Conservation (phyloP, 345 rosid species). For the Rubroshorea leprosula region DNA sequence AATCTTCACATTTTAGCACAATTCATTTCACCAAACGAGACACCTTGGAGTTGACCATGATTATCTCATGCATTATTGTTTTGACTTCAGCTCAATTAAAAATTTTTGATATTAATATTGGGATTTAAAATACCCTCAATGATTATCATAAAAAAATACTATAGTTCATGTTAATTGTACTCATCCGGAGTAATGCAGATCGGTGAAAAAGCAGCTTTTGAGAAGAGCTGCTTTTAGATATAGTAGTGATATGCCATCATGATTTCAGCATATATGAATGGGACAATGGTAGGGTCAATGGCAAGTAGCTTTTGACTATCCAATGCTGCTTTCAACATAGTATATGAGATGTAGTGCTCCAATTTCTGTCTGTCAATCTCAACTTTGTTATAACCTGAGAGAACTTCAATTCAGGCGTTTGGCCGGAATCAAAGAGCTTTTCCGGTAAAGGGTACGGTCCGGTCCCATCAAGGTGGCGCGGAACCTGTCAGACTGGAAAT, state of each 20-base stretch:
- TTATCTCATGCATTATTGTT: not conserved
- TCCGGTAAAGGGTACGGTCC: conserved; percentile 45
- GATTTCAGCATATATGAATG: not conserved
- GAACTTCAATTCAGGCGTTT: too few species aligned
- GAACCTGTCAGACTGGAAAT: conserved; percentile 31
- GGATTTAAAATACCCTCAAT: too few species aligned
- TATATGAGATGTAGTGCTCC: not conserved
- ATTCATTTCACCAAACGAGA: too few species aligned
- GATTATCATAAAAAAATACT: too few species aligned
- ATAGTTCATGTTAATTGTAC: not conserved
- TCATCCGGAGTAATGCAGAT: not conserved
- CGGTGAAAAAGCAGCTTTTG: conserved; percentile 3
- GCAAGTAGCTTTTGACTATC: conserved; percentile 8
- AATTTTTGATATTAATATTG: too few species aligned
- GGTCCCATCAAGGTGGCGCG: conserved; percentile 53
- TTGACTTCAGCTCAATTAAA: not conserved
- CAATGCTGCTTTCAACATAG: conserved; percentile 3
- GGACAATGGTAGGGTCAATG: conserved; percentile 17
- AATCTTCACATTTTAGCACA: too few species aligned
- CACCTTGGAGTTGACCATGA: not conserved
- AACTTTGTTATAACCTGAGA: too few species aligned
- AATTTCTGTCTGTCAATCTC: conserved; percentile 1
- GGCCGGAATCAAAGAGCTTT: conserved; percentile 66
- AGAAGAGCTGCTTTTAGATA: not conserved
- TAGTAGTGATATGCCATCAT: not conserved